These are phyloP conservation scores for Pleurotus citrinopileatus DNA, from an alignment of 768 basidiomycete genomes.

Conservation along the genomic window DNA sequence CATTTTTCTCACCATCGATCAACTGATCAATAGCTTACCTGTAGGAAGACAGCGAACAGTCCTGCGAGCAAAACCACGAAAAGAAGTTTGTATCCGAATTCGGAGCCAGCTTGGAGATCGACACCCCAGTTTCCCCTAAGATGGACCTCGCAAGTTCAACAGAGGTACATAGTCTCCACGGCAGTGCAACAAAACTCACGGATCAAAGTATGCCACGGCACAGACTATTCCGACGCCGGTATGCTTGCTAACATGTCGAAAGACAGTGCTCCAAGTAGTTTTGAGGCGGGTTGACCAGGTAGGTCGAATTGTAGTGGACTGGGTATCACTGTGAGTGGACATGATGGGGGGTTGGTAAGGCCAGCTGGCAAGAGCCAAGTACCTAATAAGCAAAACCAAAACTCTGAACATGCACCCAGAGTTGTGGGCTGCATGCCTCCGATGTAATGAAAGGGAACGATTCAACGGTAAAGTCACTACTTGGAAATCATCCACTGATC, in stretches of 20 bases:
- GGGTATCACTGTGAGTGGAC: conserved; percentile 10
- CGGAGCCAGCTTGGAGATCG: conserved; percentile 82
- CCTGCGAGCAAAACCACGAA: conserved; percentile 85
- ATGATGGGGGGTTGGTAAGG: conserved; percentile 13
- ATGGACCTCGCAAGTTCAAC: neutral
- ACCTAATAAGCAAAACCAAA: conserved; percentile 10
- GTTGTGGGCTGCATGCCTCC: conserved; percentile 3
- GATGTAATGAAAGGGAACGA: conserved; percentile 2
- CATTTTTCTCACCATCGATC: neutral
- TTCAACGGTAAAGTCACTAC: neutral
- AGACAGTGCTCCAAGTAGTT: conserved; percentile 26
- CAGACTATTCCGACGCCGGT: conserved; percentile 85
- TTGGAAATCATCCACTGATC: neutral
- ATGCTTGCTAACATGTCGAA: conserved; percentile 59
- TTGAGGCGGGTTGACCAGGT: conserved; percentile 22
- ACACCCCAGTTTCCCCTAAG: conserved; percentile 85
- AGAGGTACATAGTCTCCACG: neutral
- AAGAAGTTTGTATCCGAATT: conserved; percentile 82
- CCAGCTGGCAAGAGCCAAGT: conserved; percentile 3
- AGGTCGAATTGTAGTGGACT: neutral
- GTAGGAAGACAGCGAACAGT: conserved; percentile 78
- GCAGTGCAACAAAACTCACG: conserved; percentile 46
- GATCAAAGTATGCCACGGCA: conserved; percentile 87
- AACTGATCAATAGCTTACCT: conserved; percentile 40
- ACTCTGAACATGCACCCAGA: conserved; percentile 8